Conservation (phyloP, 108 stramenopile species). For the Cyclotella cryptica region DNA sequence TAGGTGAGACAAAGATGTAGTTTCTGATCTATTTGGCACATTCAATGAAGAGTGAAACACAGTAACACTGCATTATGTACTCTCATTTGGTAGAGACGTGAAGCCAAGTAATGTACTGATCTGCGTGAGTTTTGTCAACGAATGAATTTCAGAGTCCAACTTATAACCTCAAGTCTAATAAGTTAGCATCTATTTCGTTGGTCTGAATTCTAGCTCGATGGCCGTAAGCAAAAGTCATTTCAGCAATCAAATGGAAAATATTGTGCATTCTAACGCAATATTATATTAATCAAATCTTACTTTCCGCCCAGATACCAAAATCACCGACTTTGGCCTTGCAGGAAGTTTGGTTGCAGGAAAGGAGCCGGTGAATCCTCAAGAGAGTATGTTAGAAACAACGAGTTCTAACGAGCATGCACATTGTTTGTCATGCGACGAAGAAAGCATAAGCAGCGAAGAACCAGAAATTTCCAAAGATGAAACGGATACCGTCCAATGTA, state of each 20-base stretch:
- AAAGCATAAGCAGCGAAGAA: slow-evolving; percentile 18
- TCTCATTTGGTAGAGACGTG: slow-evolving; percentile 24
- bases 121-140: background rate
- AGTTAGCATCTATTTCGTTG: background rate
- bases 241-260: background rate
- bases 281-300: too few relatives aligned
- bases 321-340: slow-evolving; percentile 59
- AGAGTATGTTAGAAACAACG: slow-evolving; percentile 9
- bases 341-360: slow-evolving; percentile 25
- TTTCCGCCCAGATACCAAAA: slow-evolving; percentile 31
- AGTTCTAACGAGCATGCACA: background rate
- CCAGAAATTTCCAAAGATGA: slow-evolving; percentile 16
- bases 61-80: too few relatives aligned
- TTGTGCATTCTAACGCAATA: background rate
- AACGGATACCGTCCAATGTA: background rate
- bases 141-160: too few relatives aligned
- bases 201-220: slow-evolving; percentile 11
- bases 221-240: slow-evolving; percentile 7
- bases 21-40: too few relatives aligned
- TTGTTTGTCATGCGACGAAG: background rate
- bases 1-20: background rate
- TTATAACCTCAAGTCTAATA: too few relatives aligned
- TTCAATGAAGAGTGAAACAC: too few relatives aligned
- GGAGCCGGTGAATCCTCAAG: slow-evolving; percentile 17
- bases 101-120: slow-evolving; percentile 58